Evolutionary conservation across 192 early-diverging fungal species (phyloP).

Genomic region (Umbelopsis vinacea): DNA sequence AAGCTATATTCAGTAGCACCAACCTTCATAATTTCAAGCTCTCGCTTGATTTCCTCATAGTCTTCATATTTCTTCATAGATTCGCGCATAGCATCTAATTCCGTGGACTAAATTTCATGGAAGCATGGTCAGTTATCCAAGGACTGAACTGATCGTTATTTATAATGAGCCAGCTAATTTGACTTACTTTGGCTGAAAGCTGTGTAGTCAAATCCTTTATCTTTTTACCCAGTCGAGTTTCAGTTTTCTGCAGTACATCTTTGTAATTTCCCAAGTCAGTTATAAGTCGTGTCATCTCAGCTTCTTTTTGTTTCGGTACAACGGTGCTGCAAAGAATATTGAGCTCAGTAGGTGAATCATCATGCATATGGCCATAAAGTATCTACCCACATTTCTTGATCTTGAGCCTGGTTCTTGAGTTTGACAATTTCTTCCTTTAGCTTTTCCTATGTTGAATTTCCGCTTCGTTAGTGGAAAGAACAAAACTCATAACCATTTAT

Average conservation of each 20-base stretch:
- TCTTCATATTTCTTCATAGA: constrained; percentile 71
- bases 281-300: constrained; percentile 48
- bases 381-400: constrained; percentile 9
- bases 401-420: constrained; percentile 16
- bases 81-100: constrained; percentile 58
- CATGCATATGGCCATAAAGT: not conserved
- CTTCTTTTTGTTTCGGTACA: constrained; percentile 30
- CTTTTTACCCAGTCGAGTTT: constrained; percentile 39
- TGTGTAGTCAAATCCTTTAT: constrained; percentile 55
- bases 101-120: constrained; percentile 49
- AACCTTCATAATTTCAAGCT: constrained; percentile 83
- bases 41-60: constrained; percentile 86
- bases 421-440: constrained; percentile 48
- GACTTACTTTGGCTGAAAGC: constrained; percentile 36
- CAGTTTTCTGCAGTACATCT: constrained; percentile 43
- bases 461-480: not conserved
- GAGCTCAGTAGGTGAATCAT: not conserved
- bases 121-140: not conserved
- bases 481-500: not conserved
- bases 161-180: too few relatives aligned
- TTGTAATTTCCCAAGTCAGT: constrained; percentile 51
- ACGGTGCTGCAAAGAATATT: not conserved
- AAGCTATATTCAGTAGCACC: not conserved
- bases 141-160: too few relatives aligned
- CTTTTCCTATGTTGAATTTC: constrained; percentile 29